These are phyloP conservation scores for Botrytis aclada DNA, from an alignment of 2,329 filamentous ascomycete genomes.

Conservation along the genomic window DNA sequence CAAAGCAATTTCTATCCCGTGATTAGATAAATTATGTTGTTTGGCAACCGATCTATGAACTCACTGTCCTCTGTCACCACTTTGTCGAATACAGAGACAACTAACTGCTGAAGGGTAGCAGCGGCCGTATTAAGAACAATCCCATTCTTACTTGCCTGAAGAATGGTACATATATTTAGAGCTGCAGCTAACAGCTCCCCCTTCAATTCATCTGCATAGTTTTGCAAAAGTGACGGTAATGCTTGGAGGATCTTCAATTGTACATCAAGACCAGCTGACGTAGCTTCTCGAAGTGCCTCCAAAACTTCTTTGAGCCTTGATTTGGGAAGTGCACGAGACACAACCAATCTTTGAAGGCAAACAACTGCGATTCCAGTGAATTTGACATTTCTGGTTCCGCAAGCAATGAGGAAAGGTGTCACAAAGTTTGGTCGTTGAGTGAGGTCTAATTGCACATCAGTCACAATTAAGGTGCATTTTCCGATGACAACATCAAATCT, in stretches of 20 bases:
- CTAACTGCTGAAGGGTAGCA: constrained; percentile 91
- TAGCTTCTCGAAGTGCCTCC: constrained; percentile 81
- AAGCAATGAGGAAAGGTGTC: constrained; percentile 91
- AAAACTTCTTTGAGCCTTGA: constrained; percentile 81
- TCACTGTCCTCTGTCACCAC: constrained; percentile 77
- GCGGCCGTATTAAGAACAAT: constrained; percentile 95
- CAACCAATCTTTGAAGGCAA: constrained; percentile 84
- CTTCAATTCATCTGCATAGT: constrained; percentile 78
- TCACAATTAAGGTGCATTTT: neutral
- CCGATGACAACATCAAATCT: neutral
- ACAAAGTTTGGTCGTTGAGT: constrained; percentile 78
- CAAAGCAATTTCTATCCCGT: constrained; percentile 37
- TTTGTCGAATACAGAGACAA: constrained; percentile 91
- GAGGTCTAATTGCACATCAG: constrained; percentile 59
- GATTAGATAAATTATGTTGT: constrained; percentile 19
- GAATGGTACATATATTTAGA: constrained; percentile 84
- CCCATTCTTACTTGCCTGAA: constrained; percentile 88
- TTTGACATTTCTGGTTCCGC: constrained; percentile 83
- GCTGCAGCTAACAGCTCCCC: constrained; percentile 78
- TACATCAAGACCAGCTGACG: constrained; percentile 77
- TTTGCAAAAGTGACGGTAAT: constrained; percentile 82
- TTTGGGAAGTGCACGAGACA: constrained; percentile 74
- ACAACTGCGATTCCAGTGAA: constrained; percentile 84
- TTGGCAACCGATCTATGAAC: constrained; percentile 35
- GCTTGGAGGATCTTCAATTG: constrained; percentile 96